phyloP scores from a whole-genome alignment of 225 moss, liverwort and hornwort genomes.

The Neckera pumila region DNA sequence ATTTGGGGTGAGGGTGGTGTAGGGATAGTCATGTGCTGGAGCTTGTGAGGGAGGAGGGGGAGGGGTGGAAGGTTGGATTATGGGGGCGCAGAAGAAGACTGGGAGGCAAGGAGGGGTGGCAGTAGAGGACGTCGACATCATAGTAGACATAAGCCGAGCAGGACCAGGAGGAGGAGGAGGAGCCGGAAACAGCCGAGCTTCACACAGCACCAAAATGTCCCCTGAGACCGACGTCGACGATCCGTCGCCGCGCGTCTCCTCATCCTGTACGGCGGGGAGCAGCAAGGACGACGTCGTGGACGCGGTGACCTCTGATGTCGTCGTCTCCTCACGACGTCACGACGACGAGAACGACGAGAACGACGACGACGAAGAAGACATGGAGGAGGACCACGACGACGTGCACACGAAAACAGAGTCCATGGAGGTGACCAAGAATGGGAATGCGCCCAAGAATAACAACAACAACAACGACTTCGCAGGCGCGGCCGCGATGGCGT shows the following conservation, averaged over 20 bases:
- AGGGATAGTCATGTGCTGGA: neutral
- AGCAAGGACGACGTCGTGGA: conserved; percentile 6
- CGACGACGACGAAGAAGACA: neutral
- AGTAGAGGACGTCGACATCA: conserved; percentile 20
- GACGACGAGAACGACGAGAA: neutral
- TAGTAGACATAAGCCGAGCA: conserved; percentile 29
- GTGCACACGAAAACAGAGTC: neutral
- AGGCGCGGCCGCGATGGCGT: neutral
- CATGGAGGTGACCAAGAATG: conserved; percentile 1
- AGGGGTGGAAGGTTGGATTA: conserved; percentile 1
- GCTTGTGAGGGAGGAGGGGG: neutral
- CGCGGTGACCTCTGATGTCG: neutral
- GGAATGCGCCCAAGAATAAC: neutral
- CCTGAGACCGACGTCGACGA: conserved; percentile 3
- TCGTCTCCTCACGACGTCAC: conserved; percentile 1
- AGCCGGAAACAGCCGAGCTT: neutral
- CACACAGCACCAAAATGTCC: neutral
- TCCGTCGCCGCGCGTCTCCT: conserved; percentile 5
- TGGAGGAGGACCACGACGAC: conserved; percentile 4
- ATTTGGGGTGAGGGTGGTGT: neutral
- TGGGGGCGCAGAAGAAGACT: conserved; percentile 42
- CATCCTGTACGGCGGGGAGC: conserved; percentile 7
- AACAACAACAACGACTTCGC: neutral
- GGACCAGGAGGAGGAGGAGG: neutral
- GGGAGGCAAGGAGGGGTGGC: conserved; percentile 17